Evolutionary conservation across 2,329 filamentous ascomycete genomes (phyloP).

Genomic region (Hortaea werneckii): DNA sequence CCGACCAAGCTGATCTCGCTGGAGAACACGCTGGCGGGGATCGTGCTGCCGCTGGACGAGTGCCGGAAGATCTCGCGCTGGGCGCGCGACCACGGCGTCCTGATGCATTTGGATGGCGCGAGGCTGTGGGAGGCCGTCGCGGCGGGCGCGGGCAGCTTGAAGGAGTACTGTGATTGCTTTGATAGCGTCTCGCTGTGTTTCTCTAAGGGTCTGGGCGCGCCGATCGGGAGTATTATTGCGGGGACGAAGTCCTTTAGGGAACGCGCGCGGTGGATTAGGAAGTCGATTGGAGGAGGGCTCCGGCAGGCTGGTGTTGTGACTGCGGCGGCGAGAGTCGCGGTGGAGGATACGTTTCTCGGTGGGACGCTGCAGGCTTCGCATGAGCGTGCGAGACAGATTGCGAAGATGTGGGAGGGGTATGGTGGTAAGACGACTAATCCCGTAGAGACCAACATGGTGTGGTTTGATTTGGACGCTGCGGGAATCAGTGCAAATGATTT

Average conservation of each 20-base stretch:
- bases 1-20: slow-evolving; percentile 73
- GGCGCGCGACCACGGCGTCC: slow-evolving; percentile 51
- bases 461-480: slow-evolving; percentile 61
- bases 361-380: slow-evolving; percentile 54
- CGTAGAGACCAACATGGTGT: slow-evolving; percentile 87
- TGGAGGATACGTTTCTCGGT: slow-evolving; percentile 68
- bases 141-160: slow-evolving; percentile 55
- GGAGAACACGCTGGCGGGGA: slow-evolving; percentile 77
- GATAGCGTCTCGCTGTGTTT: slow-evolving; percentile 72
- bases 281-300: slow-evolving; percentile 69
- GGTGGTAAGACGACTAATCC: slow-evolving; percentile 61
- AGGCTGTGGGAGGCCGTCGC: slow-evolving; percentile 73
- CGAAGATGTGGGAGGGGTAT: slow-evolving; percentile 54
- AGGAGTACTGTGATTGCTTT: slow-evolving; percentile 58
- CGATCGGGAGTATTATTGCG: slow-evolving; percentile 66
- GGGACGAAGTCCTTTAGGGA: slow-evolving; percentile 49
- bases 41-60: slow-evolving; percentile 67
- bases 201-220: slow-evolving; percentile 72
- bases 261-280: slow-evolving; percentile 64
- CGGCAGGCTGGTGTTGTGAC: slow-evolving; percentile 68
- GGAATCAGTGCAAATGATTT: slow-evolving; percentile 45
- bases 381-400: slow-evolving; percentile 51
- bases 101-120: slow-evolving; percentile 70
- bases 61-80: slow-evolving; percentile 59
- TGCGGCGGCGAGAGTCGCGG: slow-evolving; percentile 63